A percentile compares a stretch with the other conserved stretches of the same genome.
These are phyloP conservation scores for Drechslerella dactyloides DNA, from an alignment of 2,329 filamentous ascomycete genomes.

Conservation along the genomic window DNA sequence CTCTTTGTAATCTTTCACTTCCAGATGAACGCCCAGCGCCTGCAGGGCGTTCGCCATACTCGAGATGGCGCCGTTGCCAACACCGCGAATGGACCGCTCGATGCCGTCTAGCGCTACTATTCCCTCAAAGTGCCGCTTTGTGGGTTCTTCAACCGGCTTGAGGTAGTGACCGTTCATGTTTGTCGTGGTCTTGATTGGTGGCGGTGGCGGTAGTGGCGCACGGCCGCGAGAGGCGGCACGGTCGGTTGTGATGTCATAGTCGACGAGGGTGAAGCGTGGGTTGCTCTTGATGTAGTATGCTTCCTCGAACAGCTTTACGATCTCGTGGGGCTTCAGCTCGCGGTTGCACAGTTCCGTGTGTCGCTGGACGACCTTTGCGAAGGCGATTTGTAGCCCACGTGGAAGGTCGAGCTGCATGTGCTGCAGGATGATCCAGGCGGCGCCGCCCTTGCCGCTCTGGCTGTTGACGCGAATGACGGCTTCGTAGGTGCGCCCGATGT, in stretches of 20 bases:
- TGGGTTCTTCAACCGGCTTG: slow-evolving; percentile 64
- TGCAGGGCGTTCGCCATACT: slow-evolving; percentile 82
- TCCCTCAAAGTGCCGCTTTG: slow-evolving; percentile 73
- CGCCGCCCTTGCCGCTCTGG: slow-evolving; percentile 91
- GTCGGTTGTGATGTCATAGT: slow-evolving; percentile 89
- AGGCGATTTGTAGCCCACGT: slow-evolving; percentile 87
- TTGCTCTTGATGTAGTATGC: slow-evolving; percentile 84
- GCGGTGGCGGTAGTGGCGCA: slow-evolving; percentile 69
- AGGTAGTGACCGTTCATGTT: slow-evolving; percentile 20
- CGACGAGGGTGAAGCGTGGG: slow-evolving; percentile 77
- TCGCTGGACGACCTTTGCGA: slow-evolving; percentile 83
- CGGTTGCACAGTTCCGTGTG: slow-evolving; percentile 79
- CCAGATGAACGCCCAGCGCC: slow-evolving; percentile 79
- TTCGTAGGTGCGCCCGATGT: slow-evolving; percentile 97
- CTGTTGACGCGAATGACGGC: slow-evolving; percentile 98
- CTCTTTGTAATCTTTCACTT: slow-evolving; percentile 95
- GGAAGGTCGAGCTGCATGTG: slow-evolving; percentile 90
- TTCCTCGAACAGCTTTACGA: slow-evolving; percentile 83
- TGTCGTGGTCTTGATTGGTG: slow-evolving; percentile 4
- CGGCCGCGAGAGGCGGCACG: slow-evolving; percentile 68
- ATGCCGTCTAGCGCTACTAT: slow-evolving; percentile 80
- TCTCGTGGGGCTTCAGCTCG: slow-evolving; percentile 83
- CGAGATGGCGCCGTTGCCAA: slow-evolving; percentile 89
- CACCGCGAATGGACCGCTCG: slow-evolving; percentile 78
- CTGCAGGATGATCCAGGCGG: slow-evolving; percentile 90